Evolutionary conservation across 163 green algal genomes (phyloP).

Genomic region (Volvox carteri): DNA sequence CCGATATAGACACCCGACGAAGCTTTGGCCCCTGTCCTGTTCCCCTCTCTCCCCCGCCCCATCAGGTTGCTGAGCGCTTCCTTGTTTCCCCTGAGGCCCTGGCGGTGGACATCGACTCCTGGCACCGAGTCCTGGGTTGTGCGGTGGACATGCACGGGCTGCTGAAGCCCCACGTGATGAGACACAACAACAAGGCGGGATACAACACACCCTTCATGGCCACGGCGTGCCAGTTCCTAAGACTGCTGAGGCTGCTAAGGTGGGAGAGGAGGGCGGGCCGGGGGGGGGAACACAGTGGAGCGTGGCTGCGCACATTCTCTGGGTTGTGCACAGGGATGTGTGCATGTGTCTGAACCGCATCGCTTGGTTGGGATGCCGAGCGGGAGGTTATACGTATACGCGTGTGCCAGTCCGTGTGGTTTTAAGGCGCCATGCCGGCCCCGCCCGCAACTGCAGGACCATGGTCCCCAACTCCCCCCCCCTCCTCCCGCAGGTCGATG

Average conservation of each 20-base stretch:
- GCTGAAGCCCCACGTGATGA: conserved; percentile 16
- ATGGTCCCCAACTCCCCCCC: not conserved
- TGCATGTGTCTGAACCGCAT: no score
- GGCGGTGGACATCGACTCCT: conserved; percentile 7
- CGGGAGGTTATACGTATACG: no score
- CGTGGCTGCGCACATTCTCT: no score
- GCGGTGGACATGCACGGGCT: conserved; percentile 47
- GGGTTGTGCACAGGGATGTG: no score
- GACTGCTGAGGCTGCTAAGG: conserved; percentile 37
- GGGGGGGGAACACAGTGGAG: no score
- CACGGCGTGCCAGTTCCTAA: conserved; percentile 37
- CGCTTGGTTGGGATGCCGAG: no score
- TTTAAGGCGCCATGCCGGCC: no score
- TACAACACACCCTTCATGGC: conserved; percentile 48
- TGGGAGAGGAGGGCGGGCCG: not conserved
- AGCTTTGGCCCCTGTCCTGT: no score
- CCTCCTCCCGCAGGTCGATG: conserved; percentile 45
- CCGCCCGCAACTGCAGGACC: no score
- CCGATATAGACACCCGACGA: no score
- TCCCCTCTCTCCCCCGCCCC: not conserved
- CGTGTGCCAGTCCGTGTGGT: no score
- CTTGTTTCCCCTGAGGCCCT: conserved; percentile 40
- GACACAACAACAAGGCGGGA: conserved; percentile 37
- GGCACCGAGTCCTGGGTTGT: not conserved
- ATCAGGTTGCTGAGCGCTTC: conserved; percentile 47